Base-by-base conservation (phyloP, 2,329 filamentous ascomycete genomes). In the Monilinia fructicola region DNA sequence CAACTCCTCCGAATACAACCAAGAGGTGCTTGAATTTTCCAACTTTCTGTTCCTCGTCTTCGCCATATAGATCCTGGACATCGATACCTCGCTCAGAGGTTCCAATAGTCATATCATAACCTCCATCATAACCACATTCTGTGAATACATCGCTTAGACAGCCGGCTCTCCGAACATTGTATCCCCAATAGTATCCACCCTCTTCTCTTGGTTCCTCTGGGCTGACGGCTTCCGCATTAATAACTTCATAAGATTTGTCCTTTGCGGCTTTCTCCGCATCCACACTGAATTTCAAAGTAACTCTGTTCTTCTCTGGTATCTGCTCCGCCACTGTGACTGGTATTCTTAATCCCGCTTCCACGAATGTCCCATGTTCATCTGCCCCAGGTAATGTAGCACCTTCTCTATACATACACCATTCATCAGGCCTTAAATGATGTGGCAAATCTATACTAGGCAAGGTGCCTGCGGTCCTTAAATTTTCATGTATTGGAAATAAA, bases 171-270 rank as follows among this genome's bases (percentile, higher is more conserved):
- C 92, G 85, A 4, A 93, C 86, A 11, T 81, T 83, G 77, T 90
- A 96, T 55, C 92, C 92, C 92, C 92, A 96, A 79, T 93, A 96
- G 78, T 92, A 95, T 0, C 92, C 92, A 1, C 82, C 85, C 70
- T 93, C 87, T 63, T 90, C 89, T 67, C 92, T 84, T 0, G 92
- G 92, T 3, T 83, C 79, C 35, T 84, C 81, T 0, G 91, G 90
- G 46, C 88, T 82, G 3, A 94, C 88, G 21, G 88, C 85, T 64
- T 87, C 83, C 0, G 85, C 87, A 2, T 64, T 53, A 40, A 77
- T 77, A 1, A 69, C 60, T 9, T 70, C 56, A 21, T 38, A 67
- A 21, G 68, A 69, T 16, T 53, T 21, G 65, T 74, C 68, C 46
- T 69, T 73, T 4, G 68, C 68, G 23, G 80, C 78, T 65, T 81